These are phyloP conservation scores for Hemileia vastatrix DNA, from an alignment of 1,284 basidiomycete species.

Conservation along the genomic window DNA sequence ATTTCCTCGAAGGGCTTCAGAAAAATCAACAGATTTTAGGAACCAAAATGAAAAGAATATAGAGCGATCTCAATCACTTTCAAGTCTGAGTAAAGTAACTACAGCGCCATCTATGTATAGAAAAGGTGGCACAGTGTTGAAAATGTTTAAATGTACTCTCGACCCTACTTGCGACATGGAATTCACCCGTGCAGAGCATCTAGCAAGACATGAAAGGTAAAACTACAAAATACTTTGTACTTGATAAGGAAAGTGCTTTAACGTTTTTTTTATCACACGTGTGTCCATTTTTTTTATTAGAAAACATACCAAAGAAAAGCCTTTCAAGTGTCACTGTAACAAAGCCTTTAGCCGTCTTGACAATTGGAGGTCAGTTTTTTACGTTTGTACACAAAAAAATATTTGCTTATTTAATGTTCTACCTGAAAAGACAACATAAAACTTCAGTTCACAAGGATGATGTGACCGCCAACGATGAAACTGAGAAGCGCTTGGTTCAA, in stretches of 20 bases:
- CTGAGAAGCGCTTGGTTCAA: constrained; percentile 9
- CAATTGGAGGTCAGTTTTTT: constrained; percentile 22
- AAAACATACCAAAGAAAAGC: constrained; percentile 19
- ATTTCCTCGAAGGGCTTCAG: too few species aligned
- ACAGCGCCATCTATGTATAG: too few species aligned
- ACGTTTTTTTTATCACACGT: not conserved
- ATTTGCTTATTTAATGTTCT: too few species aligned
- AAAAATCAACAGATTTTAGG: too few species aligned
- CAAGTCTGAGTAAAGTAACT: too few species aligned
- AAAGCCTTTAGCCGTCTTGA: constrained; percentile 20
- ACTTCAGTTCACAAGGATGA: constrained; percentile 12
- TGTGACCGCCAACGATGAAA: not conserved
- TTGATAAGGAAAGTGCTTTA: not conserved
- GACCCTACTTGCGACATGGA: constrained; percentile 21
- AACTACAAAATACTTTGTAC: too few species aligned
- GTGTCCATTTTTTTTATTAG: not conserved
- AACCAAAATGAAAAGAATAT: too few species aligned
- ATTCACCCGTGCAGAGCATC: constrained; percentile 20
- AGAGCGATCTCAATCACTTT: too few species aligned
- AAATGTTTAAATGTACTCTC: constrained; percentile 20
- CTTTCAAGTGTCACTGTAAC: constrained; percentile 19
- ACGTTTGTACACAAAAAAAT: too few species aligned
- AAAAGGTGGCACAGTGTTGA: constrained; percentile 11
- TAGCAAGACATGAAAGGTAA: constrained; percentile 20
- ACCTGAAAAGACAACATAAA: constrained; percentile 15